Percentiles rank a stretch among this genome's conserved stretches.
Conservation (phyloP, 164 flowering plant genomes). For the Buxus sempervirens region DNA sequence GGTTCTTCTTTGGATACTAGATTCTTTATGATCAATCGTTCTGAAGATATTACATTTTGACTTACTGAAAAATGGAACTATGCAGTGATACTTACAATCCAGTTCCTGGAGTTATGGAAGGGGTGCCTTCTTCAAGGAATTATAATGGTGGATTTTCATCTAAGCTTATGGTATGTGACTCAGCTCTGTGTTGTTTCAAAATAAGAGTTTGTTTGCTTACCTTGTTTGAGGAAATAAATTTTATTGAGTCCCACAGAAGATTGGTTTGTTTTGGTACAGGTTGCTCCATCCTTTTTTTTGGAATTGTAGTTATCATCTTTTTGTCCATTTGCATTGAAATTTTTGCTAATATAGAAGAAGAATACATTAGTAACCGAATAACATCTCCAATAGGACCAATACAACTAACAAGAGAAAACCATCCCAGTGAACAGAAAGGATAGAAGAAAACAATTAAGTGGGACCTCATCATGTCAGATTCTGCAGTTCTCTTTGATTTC, state of each 20-base stretch:
- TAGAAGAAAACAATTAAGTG: not conserved
- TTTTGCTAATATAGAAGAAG: not conserved
- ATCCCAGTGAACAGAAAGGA: too few relatives aligned
- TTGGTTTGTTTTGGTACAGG: not conserved
- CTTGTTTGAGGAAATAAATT: not conserved
- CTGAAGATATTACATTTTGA: not conserved
- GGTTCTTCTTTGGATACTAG: too few relatives aligned
- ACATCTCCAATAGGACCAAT: not conserved
- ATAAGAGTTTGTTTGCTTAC: not conserved
- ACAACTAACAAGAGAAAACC: too few relatives aligned
- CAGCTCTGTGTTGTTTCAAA: not conserved
- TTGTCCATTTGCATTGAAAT: not conserved
- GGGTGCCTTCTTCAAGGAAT: constrained; percentile 85
- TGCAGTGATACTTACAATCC: constrained; percentile 93
- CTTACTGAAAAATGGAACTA: not conserved
- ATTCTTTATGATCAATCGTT: not conserved
- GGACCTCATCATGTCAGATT: not conserved
- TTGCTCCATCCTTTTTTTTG: not conserved
- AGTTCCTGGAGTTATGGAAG: constrained; percentile 96
- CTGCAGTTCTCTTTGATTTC: not conserved
- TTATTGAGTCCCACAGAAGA: not conserved
- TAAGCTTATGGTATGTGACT: constrained; percentile 74
- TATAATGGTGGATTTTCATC: constrained; percentile 88
- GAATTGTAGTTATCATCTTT: not conserved
- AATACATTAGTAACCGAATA: not conserved